Base-by-base conservation (phyloP, 768 basidiomycete species). In the Agaricus subrufescens region DNA sequence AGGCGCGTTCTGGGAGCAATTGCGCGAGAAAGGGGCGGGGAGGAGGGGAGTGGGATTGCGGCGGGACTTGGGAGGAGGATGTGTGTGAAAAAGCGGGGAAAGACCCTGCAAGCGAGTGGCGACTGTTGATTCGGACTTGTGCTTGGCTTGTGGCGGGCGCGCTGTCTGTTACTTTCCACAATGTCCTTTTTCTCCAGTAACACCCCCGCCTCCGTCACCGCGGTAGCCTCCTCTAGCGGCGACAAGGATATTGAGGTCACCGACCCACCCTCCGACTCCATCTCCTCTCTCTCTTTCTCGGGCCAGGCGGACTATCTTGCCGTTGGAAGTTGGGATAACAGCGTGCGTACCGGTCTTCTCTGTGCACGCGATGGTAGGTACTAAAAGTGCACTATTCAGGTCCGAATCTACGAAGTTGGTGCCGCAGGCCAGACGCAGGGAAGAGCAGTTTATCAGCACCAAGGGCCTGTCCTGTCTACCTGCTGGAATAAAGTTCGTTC, bases 261-360 rank as follows among this genome's bases (percentile, higher is more conserved):
- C 5, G 87, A 94, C 56, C 87, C 91, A 0, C 93, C 93, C 3
- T 67, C 82, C 8, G 96, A 98, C 67, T 92, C 91, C 11, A 90
- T 96, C 58, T 95, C 93, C 2, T 82, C 85, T 2, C 70, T 98
- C 50, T 72, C 88, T 1, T 98, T 95, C 73, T 94, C 91, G 0
- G 82, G 88, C 5, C 86, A 83, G 15, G 89, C 89, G 8, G 92
- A 96, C 66, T 90, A 91, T 66, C 80, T 98, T 26, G 94, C 95
- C 8, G 94, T 95, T 11, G 94, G 85, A 53, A 89, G 87, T 62
- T 98, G 96, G 96, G 90, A 91, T 66, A 94, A 93, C 67, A 91
- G 91, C 70, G 94, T 94, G 61, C 43, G 83, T 70, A 12, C 12
- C 37, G 25, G n/a, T 19, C 15, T 15, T 53, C 45, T 25, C 11